phyloP scores from a whole-genome alignment of 495 filamentous ascomycete genomes.

The Amorphotheca resinae region DNA sequence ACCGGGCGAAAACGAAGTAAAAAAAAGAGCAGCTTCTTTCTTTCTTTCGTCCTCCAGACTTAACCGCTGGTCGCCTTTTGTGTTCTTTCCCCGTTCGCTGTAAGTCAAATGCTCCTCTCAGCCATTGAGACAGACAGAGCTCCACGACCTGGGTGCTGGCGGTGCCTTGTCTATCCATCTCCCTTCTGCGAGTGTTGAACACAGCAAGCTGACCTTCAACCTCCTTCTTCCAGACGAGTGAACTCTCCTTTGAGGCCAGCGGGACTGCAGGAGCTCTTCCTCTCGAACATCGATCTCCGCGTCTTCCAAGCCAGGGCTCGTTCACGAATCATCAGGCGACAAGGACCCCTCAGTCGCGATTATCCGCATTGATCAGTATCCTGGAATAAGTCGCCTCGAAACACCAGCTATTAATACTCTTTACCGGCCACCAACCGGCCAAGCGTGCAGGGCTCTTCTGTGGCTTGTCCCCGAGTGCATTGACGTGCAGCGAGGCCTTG shows the following conservation, averaged over 20 bases:
- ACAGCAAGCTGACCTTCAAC: background rate
- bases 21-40: too few species aligned
- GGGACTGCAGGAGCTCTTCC: conserved; percentile 12
- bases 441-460: conserved; percentile 7
- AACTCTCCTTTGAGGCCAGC: conserved; percentile 10
- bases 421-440: conserved; percentile 12
- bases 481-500: conserved; percentile 12
- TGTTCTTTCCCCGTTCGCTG: background rate
- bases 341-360: background rate
- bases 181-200: background rate
- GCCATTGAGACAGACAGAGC: too few species aligned
- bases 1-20: too few species aligned
- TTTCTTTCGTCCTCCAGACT: too few species aligned
- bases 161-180: background rate
- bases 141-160: too few species aligned
- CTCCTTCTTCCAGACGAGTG: background rate
- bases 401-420: conserved; percentile 5
- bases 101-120: background rate
- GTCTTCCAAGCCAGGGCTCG: background rate
- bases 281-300: background rate
- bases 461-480: conserved; percentile 10
- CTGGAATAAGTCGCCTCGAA: conserved; percentile 13
- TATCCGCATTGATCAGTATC: conserved; percentile 7
- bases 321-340: background rate
- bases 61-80: conserved; percentile 3